Evolutionary conservation across 768 basidiomycete genomes (phyloP).

Genomic region (Lactarius hengduanensis): DNA sequence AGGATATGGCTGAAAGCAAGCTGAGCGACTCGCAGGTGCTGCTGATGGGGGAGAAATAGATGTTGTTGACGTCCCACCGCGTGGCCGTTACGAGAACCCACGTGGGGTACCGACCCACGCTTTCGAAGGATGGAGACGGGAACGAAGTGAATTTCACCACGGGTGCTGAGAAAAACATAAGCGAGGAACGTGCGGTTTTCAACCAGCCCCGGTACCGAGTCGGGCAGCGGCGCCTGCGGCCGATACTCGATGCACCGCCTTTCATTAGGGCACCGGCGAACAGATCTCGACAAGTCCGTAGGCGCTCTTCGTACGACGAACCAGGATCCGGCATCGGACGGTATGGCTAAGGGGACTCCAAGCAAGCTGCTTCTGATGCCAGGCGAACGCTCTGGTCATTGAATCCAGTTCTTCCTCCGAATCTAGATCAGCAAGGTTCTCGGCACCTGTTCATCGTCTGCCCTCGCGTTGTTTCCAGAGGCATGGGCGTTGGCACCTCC

Average conservation of each 20-base stretch:
- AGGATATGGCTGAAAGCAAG: not conserved
- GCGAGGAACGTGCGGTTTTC: not conserved
- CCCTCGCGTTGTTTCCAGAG: constrained; percentile 51
- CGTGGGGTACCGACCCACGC: not conserved
- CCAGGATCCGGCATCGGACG: constrained; percentile 75
- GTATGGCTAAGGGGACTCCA: constrained; percentile 66
- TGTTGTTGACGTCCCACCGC: not conserved
- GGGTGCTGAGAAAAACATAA: not conserved
- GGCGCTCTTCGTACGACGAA: constrained; percentile 73
- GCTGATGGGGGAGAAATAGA: not conserved
- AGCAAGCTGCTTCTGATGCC: constrained; percentile 55
- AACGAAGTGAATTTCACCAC: not conserved
- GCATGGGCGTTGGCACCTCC: constrained; percentile 38
- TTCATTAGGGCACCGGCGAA: constrained; percentile 36
- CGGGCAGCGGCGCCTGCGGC: constrained; percentile 28
- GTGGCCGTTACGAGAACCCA: not conserved
- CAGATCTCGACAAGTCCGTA: constrained; percentile 41
- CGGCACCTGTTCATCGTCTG: constrained; percentile 47
- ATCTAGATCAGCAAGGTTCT: constrained; percentile 77
- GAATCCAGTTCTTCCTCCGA: constrained; percentile 84
- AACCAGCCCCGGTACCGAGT: constrained; percentile 23
- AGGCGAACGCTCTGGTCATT: constrained; percentile 58
- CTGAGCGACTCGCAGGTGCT: not conserved
- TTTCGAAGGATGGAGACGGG: not conserved
- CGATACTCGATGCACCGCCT: constrained; percentile 30